A percentile compares a stretch with the other conserved stretches of the same genome.
phyloP scores from a whole-genome alignment of 2,329 filamentous ascomycete species.

The Cladosporium colombiae region DNA sequence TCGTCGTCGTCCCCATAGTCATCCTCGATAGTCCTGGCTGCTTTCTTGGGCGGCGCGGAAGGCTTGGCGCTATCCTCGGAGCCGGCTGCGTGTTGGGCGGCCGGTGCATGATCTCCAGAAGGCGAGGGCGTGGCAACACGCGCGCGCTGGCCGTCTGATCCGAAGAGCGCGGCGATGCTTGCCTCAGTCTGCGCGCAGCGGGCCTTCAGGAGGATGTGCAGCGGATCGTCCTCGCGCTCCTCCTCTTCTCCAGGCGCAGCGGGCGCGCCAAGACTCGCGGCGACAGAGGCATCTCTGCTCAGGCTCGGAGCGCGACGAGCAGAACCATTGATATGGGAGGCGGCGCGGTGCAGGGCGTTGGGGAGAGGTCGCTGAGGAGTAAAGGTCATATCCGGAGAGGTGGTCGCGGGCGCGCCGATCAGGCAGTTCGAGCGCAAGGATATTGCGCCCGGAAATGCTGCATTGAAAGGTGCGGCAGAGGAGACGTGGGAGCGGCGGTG shows the following conservation, averaged over 20 bases:
- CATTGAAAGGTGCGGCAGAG: constrained; percentile 28
- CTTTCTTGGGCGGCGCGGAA: constrained; percentile 66
- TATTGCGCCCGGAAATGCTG: constrained; percentile 20
- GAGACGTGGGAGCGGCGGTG: constrained; percentile 26
- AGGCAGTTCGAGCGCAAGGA: constrained; percentile 20
- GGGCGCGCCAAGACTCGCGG: constrained; percentile 36
- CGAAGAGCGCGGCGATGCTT: constrained; percentile 75
- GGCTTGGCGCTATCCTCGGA: constrained; percentile 45
- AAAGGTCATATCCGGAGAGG: constrained; percentile 32
- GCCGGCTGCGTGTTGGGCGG: constrained; percentile 17
- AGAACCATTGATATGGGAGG: constrained; percentile 39
- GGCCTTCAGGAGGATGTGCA: constrained; percentile 66
- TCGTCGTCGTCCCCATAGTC: constrained; percentile 75
- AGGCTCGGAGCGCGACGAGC: constrained; percentile 46
- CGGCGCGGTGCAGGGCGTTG: constrained; percentile 43
- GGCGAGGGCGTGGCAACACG: constrained; percentile 21
- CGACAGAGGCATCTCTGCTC: constrained; percentile 45
- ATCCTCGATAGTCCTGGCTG: constrained; percentile 77
- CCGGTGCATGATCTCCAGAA: constrained; percentile 20
- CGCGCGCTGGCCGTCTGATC: constrained; percentile 40
- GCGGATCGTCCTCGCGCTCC: constrained; percentile 49
- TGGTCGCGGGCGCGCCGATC: constrained; percentile 15
- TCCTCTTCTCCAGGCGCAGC: constrained; percentile 40
- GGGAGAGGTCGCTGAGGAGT: constrained; percentile 44
- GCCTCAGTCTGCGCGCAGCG: constrained; percentile 76